A percentile compares a stretch with the other conserved stretches of the same genome.
phyloP scores from a whole-genome alignment of 1,284 basidiomycete genomes.

The Cryptococcus sp. region DNA sequence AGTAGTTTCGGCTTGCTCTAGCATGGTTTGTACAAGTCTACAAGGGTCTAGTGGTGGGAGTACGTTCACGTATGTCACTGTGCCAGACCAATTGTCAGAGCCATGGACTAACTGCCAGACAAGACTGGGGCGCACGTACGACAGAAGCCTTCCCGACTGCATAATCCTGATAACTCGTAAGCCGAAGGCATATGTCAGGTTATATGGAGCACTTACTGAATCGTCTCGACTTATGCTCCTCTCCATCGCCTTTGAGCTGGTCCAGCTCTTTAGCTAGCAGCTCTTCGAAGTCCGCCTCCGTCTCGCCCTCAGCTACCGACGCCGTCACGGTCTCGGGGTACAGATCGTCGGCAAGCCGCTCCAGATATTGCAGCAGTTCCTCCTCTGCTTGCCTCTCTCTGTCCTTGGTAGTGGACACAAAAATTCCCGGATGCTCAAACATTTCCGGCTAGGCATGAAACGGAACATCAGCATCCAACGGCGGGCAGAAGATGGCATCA shows the following conservation, averaged over 20 bases:
- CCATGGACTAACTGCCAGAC: neutral
- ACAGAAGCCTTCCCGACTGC: neutral
- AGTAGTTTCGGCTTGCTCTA: constrained; percentile 35
- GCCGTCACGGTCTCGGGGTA: constrained; percentile 34
- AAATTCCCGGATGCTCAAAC: constrained; percentile 34
- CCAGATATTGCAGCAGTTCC: constrained; percentile 41
- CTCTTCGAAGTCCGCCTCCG: constrained; percentile 39
- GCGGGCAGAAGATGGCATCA: neutral
- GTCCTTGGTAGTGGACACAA: constrained; percentile 34
- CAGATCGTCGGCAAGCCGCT: constrained; percentile 41
- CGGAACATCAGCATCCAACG: constrained; percentile 3
- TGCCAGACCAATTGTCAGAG: neutral
- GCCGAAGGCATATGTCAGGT: too few relatives aligned
- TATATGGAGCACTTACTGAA: constrained; percentile 29
- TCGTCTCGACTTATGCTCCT: constrained; percentile 30
- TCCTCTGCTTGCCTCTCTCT: constrained; percentile 42
- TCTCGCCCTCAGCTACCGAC: constrained; percentile 17
- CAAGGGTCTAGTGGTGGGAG: constrained; percentile 36
- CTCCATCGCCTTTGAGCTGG: constrained; percentile 17
- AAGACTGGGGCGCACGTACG: neutral
- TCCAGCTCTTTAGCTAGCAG: constrained; percentile 41
- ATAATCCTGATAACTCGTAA: constrained; percentile 15
- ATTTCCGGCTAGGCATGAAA: constrained; percentile 29
- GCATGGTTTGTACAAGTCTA: constrained; percentile 31
- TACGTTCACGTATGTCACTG: constrained; percentile 38